Conservation (phyloP, 345 rosid species). For the Gossypium raimondii region DNA sequence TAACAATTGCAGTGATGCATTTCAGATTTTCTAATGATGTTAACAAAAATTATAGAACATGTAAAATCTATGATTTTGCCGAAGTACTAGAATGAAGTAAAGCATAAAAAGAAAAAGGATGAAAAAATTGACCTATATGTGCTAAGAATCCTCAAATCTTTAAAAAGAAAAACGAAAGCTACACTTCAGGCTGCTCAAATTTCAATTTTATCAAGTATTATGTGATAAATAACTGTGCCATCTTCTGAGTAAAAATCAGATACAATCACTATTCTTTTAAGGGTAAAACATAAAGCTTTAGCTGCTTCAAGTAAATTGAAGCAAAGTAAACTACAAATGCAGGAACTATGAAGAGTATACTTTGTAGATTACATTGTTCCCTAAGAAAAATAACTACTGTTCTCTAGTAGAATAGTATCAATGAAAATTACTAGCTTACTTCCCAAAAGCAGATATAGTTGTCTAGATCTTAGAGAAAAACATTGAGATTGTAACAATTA, state of each 20-base stretch:
- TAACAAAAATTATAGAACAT: not conserved
- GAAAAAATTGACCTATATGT: not conserved
- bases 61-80: not conserved
- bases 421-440: not conserved
- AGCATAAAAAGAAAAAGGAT: not conserved
- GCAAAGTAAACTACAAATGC: too few species aligned
- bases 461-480: not conserved
- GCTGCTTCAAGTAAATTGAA: too few species aligned
- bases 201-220: too few species aligned
- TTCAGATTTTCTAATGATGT: conserved; percentile 4
- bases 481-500: not conserved
- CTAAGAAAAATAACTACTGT: not conserved
- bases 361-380: conserved; percentile 4
- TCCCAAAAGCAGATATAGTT: not conserved
- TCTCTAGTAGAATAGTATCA: not conserved
- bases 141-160: not conserved
- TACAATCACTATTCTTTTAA: too few species aligned
- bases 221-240: too few species aligned
- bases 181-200: too few species aligned
- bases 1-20: conserved; percentile 1
- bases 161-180: too few species aligned
- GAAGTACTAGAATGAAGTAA: not conserved
- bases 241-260: too few species aligned
- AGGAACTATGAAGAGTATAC: not conserved
- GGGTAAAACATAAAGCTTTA: too few species aligned